These are phyloP conservation scores for Thamnidium elegans DNA, from an alignment of 192 early-diverging fungal species.

Conservation along the genomic window DNA sequence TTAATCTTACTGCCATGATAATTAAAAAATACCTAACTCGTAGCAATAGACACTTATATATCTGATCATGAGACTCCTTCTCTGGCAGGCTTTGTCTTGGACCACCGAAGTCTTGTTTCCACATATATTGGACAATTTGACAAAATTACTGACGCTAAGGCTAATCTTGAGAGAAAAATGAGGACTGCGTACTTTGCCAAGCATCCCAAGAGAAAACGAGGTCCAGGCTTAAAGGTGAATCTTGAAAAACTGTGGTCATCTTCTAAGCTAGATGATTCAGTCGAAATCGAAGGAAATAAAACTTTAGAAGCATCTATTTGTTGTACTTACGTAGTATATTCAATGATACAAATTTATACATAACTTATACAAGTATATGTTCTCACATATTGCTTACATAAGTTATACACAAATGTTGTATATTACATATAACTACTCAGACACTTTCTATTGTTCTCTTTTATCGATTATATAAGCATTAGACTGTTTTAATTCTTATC, in stretches of 20 bases:
- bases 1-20: slow-evolving; percentile 21
- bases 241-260: slow-evolving; percentile 19
- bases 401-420: too few species aligned
- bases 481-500: too few species aligned
- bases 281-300: slow-evolving; percentile 16
- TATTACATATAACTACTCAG: too few species aligned
- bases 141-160: slow-evolving; percentile 17
- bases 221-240: slow-evolving; percentile 20
- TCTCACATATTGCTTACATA: too few species aligned
- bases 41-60: slow-evolving; percentile 22
- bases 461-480: too few species aligned
- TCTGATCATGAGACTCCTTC: slow-evolving; percentile 18
- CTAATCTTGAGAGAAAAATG: slow-evolving; percentile 13
- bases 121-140: slow-evolving; percentile 3
- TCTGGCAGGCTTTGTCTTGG: slow-evolving; percentile 19
- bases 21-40: slow-evolving; percentile 18
- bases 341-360: too few species aligned
- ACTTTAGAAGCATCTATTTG: slow-evolving; percentile 16
- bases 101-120: slow-evolving; percentile 20
- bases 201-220: slow-evolving; percentile 17
- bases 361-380: too few species aligned
- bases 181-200: neutral
- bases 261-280: slow-evolving; percentile 14
- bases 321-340: too few species aligned
- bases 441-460: too few species aligned